phyloP scores from a whole-genome alignment of 139 green algal species.

The Mychonastes homosphaera region DNA sequence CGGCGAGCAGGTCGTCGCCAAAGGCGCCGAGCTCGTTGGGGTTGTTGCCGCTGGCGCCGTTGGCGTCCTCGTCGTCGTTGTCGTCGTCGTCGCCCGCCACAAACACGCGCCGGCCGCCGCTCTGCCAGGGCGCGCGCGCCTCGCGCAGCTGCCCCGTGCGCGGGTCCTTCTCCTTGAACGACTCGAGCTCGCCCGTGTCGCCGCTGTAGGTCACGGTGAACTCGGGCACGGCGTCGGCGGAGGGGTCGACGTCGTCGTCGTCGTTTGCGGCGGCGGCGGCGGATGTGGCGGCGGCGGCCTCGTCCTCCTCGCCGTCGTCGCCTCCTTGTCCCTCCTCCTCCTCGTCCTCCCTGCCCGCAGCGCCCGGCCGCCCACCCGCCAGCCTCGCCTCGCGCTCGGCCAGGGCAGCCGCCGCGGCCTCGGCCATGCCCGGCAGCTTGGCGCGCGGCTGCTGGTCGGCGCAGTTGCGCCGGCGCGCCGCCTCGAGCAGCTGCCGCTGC shows the following conservation, averaged over 20 bases:
- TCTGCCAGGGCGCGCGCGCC: no score
- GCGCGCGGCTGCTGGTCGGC: constrained; percentile 2
- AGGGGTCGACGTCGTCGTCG: no score
- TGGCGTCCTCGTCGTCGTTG: no score
- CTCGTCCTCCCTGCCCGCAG: constrained; percentile 7
- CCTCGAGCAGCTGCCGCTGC: background rate
- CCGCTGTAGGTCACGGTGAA: no score
- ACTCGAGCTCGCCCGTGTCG: no score
- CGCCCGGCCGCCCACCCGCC: background rate
- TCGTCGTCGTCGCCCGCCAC: constrained; percentile 6
- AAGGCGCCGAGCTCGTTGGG: no score
- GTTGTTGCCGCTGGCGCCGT: no score
- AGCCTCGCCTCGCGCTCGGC: background rate
- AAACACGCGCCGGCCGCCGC: no score
- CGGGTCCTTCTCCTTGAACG: no score
- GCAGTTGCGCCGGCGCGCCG: background rate
- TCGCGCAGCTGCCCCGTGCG: no score
- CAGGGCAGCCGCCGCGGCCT: background rate
- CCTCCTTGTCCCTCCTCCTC: background rate
- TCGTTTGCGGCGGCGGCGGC: background rate
- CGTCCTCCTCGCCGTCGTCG: background rate
- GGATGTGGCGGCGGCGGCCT: background rate
- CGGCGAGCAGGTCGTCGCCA: no score
- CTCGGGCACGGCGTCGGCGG: no score
- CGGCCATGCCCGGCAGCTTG: background rate